Conservation (phyloP, 331 rosid species). For the Prunus yedoensis region DNA sequence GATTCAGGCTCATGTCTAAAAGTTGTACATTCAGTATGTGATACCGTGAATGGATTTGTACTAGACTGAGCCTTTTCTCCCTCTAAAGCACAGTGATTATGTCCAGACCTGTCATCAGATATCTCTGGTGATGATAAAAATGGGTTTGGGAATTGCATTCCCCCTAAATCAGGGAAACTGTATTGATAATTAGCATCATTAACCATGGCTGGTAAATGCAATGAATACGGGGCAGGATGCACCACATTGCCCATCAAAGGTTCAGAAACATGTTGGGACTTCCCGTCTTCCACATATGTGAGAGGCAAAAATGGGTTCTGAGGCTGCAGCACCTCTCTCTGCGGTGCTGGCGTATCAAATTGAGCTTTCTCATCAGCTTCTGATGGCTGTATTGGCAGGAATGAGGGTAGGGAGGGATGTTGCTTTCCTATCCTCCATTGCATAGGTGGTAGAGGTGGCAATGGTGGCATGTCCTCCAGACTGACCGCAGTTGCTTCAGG, state of each 20-base stretch:
- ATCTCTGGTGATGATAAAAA: conserved; percentile 36
- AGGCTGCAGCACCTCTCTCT: conserved; percentile 27
- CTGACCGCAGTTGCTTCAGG: conserved; percentile 41
- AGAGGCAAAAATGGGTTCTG: conserved; percentile 47
- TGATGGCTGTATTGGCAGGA: conserved; percentile 34
- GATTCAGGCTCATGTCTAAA: conserved; percentile 26
- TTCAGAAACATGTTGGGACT: conserved; percentile 33
- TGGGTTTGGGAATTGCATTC: conserved; percentile 47
- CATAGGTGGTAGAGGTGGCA: conserved; percentile 98
- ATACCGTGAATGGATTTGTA: conserved; percentile 39
- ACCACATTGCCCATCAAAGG: conserved; percentile 35
- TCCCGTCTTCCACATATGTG: conserved; percentile 39
- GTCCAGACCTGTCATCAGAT: conserved; percentile 35
- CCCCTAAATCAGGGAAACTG: conserved; percentile 42
- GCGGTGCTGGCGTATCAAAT: conserved; percentile 36
- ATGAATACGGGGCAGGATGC: conserved; percentile 40
- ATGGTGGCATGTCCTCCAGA: conserved; percentile 74
- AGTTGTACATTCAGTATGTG: conserved; percentile 23
- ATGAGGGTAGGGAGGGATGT: conserved; percentile 34
- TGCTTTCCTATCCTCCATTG: conserved; percentile 92
- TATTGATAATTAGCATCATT: conserved; percentile 37
- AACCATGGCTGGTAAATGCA: conserved; percentile 43
- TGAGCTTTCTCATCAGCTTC: conserved; percentile 38
- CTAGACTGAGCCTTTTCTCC: conserved; percentile 38
- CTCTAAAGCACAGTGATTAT: conserved; percentile 33